These are phyloP conservation scores for Turritis glabra DNA, from an alignment of 345 rosid genomes.

Conservation along the genomic window DNA sequence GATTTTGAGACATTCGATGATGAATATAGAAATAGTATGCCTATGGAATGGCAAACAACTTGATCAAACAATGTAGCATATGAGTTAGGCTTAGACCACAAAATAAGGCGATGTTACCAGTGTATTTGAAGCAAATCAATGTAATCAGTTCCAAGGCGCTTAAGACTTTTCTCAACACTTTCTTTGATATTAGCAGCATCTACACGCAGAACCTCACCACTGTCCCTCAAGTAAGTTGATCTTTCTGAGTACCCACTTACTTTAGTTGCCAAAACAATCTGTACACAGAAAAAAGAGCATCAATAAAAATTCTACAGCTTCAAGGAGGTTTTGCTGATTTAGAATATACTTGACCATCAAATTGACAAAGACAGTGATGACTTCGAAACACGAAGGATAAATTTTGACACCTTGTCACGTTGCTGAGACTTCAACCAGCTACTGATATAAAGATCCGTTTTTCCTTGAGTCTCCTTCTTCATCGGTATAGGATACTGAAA, in stretches of 20 bases:
- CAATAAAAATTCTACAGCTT: background rate
- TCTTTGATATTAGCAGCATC: conserved; percentile 88
- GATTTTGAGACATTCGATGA: conserved; percentile 10
- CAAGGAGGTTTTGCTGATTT: background rate
- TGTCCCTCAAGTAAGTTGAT: conserved; percentile 57
- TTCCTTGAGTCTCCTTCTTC: conserved; percentile 87
- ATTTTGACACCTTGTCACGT: conserved; percentile 73
- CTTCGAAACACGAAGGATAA: background rate
- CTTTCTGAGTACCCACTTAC: conserved; percentile 80
- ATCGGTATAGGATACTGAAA: conserved; percentile 77
- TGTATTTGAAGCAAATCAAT: conserved; percentile 94
- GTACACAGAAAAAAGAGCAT: background rate
- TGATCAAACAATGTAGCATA: conserved; percentile 8
- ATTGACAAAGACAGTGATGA: background rate
- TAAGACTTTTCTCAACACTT: conserved; percentile 93
- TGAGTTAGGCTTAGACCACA: background rate
- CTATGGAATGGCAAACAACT: background rate
- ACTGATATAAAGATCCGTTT: conserved; percentile 75
- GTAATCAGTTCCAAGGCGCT: conserved; percentile 88
- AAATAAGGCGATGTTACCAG: conserved; percentile 52
- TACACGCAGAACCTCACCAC: conserved; percentile 64
- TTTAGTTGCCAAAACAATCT: conserved; percentile 95
- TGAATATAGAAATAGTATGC: background rate
- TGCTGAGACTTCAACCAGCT: conserved; percentile 84
- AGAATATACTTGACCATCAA: background rate